A percentile compares a stretch with the other conserved stretches of the same genome.
phyloP scores from a whole-genome alignment of 345 rosid species.

The Eucalyptus caleyi region DNA sequence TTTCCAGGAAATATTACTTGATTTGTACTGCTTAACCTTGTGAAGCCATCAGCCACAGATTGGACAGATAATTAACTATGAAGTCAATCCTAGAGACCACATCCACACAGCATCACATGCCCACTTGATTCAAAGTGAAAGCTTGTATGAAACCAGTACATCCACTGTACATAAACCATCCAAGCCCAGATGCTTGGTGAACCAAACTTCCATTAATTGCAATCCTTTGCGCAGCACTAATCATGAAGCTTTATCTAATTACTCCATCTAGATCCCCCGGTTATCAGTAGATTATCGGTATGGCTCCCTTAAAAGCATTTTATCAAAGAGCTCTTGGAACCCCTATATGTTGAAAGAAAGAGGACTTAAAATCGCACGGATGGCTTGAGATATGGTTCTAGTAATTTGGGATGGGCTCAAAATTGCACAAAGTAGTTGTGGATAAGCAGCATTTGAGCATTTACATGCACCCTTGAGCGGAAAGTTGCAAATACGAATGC shows the following conservation, averaged over 20 bases:
- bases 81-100: not conserved
- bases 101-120: not conserved
- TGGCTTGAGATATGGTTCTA: fast-evolving
- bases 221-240: not conserved
- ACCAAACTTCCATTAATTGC: not conserved
- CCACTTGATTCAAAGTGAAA: not conserved
- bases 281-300: fast-evolving
- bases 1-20: not conserved
- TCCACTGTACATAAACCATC: not conserved
- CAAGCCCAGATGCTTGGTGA: slow-evolving; percentile 1
- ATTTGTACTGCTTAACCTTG: not conserved
- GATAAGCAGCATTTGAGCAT: not conserved
- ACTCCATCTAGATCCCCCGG: not conserved
- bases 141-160: not conserved
- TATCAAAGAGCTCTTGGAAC: too few relatives aligned
- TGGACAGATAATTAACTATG: slow-evolving; percentile 41
- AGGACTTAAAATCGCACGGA: fast-evolving
- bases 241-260: not conserved
- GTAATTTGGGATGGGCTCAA: not conserved
- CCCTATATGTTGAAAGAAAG: not conserved
- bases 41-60: slow-evolving; percentile 82
- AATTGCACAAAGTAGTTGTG: not conserved
- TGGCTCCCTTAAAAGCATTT: not conserved
- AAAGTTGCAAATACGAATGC: not conserved
- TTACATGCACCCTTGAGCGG: not conserved